Evolutionary conservation across 805 yeast species (phyloP).

Genomic region (Yarrowia alimentaria): DNA sequence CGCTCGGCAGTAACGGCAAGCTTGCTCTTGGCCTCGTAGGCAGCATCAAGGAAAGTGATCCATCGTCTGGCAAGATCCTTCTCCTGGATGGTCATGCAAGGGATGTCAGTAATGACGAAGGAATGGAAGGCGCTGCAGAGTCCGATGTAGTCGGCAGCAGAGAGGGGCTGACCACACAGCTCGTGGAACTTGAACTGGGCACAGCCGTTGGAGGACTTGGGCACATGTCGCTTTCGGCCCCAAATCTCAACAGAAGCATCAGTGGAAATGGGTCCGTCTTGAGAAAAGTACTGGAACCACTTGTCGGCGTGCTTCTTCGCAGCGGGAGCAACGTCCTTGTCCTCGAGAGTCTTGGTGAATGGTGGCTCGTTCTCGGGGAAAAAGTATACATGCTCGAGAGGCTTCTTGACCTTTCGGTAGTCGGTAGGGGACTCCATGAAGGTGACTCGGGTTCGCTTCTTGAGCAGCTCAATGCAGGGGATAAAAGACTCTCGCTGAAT

Average conservation of each 20-base stretch:
- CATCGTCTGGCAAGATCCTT: conserved; percentile 87
- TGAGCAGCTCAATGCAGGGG: conserved; percentile 83
- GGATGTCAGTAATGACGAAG: conserved; percentile 90
- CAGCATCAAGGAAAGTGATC: conserved; percentile 93
- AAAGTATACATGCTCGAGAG: conserved; percentile 74
- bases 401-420: conserved; percentile 84
- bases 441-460: conserved; percentile 70
- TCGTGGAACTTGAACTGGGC: conserved; percentile 88
- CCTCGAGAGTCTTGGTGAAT: conserved; percentile 55
- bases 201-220: conserved; percentile 70
- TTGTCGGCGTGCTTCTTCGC: conserved; percentile 61
- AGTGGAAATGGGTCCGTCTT: conserved; percentile 47
- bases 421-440: conserved; percentile 89
- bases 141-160: conserved; percentile 92
- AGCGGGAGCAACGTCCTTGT: conserved; percentile 45
- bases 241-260: conserved; percentile 56
- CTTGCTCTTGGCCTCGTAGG: conserved; percentile 85
- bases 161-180: conserved; percentile 80
- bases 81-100: conserved; percentile 70
- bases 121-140: conserved; percentile 73
- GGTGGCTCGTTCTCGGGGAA: conserved; percentile 48
- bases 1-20: conserved; percentile 88
- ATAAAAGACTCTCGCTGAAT: conserved; percentile 88
- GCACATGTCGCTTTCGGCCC: conserved; percentile 83
- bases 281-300: conserved; percentile 81